These are phyloP conservation scores for Diplodia sapinea DNA, from an alignment of 2,329 filamentous ascomycete species.

Conservation along the genomic window DNA sequence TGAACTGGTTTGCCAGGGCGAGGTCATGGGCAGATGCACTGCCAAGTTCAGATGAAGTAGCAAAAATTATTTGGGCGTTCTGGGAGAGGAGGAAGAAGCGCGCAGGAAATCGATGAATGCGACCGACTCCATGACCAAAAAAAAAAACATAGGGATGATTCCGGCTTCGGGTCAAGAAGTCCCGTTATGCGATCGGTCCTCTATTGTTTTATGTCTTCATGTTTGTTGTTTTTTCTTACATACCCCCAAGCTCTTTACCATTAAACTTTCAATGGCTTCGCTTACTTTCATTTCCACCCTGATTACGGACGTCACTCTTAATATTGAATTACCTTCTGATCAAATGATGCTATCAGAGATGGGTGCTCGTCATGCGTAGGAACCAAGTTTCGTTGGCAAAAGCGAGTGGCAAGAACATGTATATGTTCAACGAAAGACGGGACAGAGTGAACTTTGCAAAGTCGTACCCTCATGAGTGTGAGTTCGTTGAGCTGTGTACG, in stretches of 20 bases:
- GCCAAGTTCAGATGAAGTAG: constrained; percentile 74
- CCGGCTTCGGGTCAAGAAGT: not conserved
- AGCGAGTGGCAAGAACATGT: not conserved
- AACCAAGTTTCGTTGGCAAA: not conserved
- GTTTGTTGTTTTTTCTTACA: constrained; percentile 27
- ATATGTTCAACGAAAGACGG: not conserved
- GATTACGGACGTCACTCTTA: constrained; percentile 9
- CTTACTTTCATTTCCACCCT: constrained; percentile 2
- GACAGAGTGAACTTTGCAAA: not conserved
- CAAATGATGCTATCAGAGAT: constrained; percentile 4
- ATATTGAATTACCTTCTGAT: not conserved
- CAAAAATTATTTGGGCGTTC: not conserved
- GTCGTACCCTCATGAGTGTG: not conserved
- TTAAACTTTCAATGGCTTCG: constrained; percentile 6
- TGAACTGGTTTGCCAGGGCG: constrained; percentile 97
- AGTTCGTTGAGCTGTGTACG: not conserved
- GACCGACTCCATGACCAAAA: not conserved
- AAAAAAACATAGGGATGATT: constrained; percentile 5
- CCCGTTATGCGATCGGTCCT: not conserved
- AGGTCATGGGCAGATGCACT: constrained; percentile 97
- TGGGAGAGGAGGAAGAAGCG: constrained; percentile 16
- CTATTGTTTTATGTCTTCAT: constrained; percentile 7
- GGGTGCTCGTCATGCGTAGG: not conserved
- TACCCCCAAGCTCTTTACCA: constrained; percentile 27
- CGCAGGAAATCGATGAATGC: constrained; percentile 3